phyloP scores from a whole-genome alignment of 768 basidiomycete genomes.

The Lactifluus pinguis region DNA sequence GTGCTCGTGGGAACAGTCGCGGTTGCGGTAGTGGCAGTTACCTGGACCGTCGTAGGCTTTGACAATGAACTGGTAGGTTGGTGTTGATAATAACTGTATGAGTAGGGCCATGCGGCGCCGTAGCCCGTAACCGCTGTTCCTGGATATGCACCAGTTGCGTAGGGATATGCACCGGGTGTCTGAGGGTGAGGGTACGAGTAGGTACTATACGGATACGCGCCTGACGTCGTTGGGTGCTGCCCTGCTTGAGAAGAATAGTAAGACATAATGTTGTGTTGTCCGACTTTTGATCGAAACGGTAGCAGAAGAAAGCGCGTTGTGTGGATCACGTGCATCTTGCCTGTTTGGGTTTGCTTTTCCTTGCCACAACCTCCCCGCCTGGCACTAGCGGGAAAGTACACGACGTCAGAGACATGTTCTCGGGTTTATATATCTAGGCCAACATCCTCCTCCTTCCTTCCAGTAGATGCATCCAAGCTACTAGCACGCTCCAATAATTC shows the following conservation, averaged over 20 bases:
- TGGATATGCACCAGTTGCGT: slow-evolving; percentile 40
- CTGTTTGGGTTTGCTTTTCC: no score
- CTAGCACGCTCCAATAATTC: slow-evolving; percentile 68
- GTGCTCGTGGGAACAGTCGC: slow-evolving; percentile 17
- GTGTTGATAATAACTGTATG: slow-evolving; percentile 45
- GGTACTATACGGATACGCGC: slow-evolving; percentile 58
- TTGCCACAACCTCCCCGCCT: no score
- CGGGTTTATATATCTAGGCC: background rate
- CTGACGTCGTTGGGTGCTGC: slow-evolving; percentile 30
- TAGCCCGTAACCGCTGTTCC: slow-evolving; percentile 62
- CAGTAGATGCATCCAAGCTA: slow-evolving; percentile 44
- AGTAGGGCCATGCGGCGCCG: slow-evolving; percentile 54
- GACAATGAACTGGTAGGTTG: slow-evolving; percentile 14
- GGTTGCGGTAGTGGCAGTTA: slow-evolving; percentile 15
- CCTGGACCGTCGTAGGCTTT: slow-evolving; percentile 21
- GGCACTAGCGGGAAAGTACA: no score
- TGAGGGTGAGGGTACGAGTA: slow-evolving; percentile 33
- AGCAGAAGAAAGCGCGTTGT: background rate
- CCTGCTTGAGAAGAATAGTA: slow-evolving; percentile 25
- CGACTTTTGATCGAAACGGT: background rate
- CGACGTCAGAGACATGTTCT: background rate
- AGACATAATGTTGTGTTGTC: slow-evolving; percentile 21
- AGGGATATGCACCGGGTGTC: slow-evolving; percentile 42
- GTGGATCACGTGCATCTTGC: no score
- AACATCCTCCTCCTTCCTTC: slow-evolving; percentile 36